phyloP scores from a whole-genome alignment of 176 grass and related monocot genomes.

The Echinochloa phyllopogon region DNA sequence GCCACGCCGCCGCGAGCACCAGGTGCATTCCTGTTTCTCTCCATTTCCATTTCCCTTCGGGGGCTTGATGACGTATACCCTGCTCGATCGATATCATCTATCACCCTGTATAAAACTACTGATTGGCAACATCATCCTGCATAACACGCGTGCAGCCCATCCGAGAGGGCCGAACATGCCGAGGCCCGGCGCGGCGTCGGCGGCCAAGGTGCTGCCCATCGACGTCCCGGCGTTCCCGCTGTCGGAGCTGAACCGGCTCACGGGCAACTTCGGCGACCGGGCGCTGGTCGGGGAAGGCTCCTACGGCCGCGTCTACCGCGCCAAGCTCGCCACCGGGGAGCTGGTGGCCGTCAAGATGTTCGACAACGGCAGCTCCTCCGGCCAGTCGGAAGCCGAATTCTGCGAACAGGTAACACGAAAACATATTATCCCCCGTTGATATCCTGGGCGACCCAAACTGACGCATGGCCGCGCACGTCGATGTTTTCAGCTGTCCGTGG shows the following conservation, averaged over 20 bases:
- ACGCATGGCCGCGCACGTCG: background rate
- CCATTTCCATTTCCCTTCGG: background rate
- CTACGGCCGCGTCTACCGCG: constrained; percentile 86
- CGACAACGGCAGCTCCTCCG: constrained; percentile 67
- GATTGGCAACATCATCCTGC: too few relatives aligned
- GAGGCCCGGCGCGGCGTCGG: constrained; percentile 49
- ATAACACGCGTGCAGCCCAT: too few relatives aligned
- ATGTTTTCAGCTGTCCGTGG: constrained; percentile 59
- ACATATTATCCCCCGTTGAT: background rate
- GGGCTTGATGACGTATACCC: background rate
- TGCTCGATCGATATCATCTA: background rate
- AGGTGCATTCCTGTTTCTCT: background rate
- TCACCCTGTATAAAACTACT: too few relatives aligned
- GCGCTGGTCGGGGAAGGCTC: constrained; percentile 90
- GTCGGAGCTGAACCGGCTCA: constrained; percentile 74
- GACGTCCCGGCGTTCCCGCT: constrained; percentile 68
- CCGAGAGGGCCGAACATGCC: constrained; percentile 65
- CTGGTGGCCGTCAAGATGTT: constrained; percentile 76
- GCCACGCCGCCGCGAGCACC: constrained; percentile 32
- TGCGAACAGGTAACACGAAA: constrained; percentile 54
- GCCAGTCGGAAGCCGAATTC: constrained; percentile 78
- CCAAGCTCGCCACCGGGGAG: constrained; percentile 66
- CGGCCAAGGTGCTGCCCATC: constrained; percentile 68
- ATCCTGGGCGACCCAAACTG: background rate
- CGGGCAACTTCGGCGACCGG: constrained; percentile 64